A percentile compares a stretch with the other conserved stretches of the same genome.
Conservation (phyloP, 2,329 filamentous ascomycete genomes). For the Daldinia eschscholtzii region DNA sequence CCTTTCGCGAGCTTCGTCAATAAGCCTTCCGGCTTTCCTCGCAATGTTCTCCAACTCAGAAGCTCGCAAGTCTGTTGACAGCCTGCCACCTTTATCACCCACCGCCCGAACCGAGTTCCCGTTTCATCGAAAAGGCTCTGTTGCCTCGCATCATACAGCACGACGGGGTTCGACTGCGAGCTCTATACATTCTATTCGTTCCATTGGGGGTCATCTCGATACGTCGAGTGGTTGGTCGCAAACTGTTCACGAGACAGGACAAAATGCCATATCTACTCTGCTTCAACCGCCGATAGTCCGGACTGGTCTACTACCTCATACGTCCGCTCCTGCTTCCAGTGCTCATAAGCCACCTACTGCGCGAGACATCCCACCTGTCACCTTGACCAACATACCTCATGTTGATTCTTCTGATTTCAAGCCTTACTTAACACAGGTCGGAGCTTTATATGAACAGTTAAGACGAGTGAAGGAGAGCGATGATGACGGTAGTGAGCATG, state of each 20-base stretch:
- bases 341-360: slow-evolving; percentile 85
- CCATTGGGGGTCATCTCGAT: slow-evolving; percentile 86
- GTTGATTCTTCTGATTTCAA: slow-evolving; percentile 85
- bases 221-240: slow-evolving; percentile 68
- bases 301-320: slow-evolving; percentile 86
- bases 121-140: slow-evolving; percentile 68
- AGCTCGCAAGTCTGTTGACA: slow-evolving; percentile 75
- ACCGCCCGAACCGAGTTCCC: slow-evolving; percentile 67
- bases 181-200: slow-evolving; percentile 80
- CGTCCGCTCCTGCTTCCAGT: slow-evolving; percentile 75
- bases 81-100: slow-evolving; percentile 67
- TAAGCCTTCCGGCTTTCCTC: slow-evolving; percentile 54
- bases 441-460: slow-evolving; percentile 88
- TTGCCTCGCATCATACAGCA: slow-evolving; percentile 61
- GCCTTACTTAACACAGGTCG: slow-evolving; percentile 86
- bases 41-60: slow-evolving; percentile 70
- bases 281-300: slow-evolving; percentile 90
- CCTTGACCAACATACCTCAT: slow-evolving; percentile 87
- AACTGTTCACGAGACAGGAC: slow-evolving; percentile 76
- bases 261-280: slow-evolving; percentile 96
- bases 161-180: slow-evolving; percentile 87
- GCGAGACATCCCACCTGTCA: slow-evolving; percentile 92
- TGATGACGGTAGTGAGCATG: slow-evolving; percentile 67
- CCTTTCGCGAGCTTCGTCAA: slow-evolving; percentile 54
- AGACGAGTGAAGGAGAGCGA: slow-evolving; percentile 84